A percentile compares a stretch with the other conserved stretches of the same genome.
Evolutionary conservation across 345 rosid genomes (phyloP).

Genomic region (Iberis pinnata): DNA sequence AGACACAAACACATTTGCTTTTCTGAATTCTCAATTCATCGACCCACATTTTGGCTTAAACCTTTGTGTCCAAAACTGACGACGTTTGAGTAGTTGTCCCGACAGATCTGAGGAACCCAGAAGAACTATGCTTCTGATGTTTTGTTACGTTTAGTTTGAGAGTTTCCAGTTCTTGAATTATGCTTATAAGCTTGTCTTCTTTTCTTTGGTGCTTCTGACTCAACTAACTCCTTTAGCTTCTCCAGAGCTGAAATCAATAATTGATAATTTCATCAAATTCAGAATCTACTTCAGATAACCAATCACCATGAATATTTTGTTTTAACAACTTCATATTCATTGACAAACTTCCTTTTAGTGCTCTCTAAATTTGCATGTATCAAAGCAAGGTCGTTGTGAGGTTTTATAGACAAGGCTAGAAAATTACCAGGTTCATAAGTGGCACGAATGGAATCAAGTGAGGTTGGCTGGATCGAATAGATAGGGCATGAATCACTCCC

Average conservation of each 20-base stretch:
- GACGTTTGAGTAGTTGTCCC: conserved; percentile 5
- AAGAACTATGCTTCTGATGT: conserved; percentile 18
- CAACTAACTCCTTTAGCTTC: conserved; percentile 62
- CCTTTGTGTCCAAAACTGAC: no score
- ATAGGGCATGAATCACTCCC: conserved; percentile 52
- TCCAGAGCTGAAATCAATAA: conserved; percentile 47
- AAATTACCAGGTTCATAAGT: conserved; percentile 58
- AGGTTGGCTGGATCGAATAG: conserved; percentile 41
- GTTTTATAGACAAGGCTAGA: conserved; percentile 10
- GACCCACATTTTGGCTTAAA: no score
- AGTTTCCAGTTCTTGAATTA: conserved; percentile 31
- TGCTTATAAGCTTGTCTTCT: conserved; percentile 40
- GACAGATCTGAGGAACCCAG: background rate
- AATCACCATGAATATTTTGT: background rate
- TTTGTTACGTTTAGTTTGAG: conserved; percentile 14
- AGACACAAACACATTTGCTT: no score
- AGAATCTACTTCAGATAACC: background rate
- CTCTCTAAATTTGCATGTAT: background rate
- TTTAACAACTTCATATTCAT: background rate
- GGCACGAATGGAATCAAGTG: conserved; percentile 43
- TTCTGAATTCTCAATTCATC: no score
- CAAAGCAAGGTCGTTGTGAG: background rate
- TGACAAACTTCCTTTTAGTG: background rate
- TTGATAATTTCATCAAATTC: background rate
- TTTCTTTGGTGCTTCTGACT: conserved; percentile 57